A percentile compares a stretch with the other conserved stretches of the same genome.
Evolutionary conservation across 164 flowering plant genomes (phyloP).

Genomic region (Stephania yunnanensis): DNA sequence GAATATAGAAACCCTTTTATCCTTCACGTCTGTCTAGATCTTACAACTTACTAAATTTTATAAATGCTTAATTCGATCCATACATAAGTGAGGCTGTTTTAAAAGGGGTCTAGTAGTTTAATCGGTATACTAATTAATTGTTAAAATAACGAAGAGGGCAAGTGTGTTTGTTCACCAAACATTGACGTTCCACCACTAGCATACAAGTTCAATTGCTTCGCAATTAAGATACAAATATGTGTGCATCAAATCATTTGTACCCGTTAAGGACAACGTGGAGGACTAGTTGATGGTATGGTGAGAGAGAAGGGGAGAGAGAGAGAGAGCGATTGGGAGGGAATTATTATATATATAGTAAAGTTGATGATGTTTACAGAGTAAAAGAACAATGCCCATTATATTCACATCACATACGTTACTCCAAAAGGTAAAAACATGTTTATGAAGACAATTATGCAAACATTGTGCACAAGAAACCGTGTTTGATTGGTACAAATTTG

Average conservation of each 20-base stretch:
- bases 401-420: background rate
- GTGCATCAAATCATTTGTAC: conserved; percentile 1
- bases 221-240: background rate
- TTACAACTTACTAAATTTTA: background rate
- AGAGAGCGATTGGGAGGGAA: background rate
- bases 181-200: background rate
- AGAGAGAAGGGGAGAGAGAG: background rate
- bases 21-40: background rate
- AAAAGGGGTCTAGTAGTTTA: background rate
- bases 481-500: too few relatives aligned
- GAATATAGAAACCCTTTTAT: background rate
- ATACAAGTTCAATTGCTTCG: conserved; percentile 1
- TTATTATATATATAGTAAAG: background rate
- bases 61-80: background rate
- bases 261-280: background rate
- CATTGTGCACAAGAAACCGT: too few relatives aligned
- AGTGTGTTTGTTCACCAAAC: conserved; percentile 7
- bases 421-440: too few relatives aligned
- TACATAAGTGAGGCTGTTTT: background rate
- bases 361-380: background rate
- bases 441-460: too few relatives aligned
- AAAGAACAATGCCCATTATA: background rate
- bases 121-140: background rate
- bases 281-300: background rate
- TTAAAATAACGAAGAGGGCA: background rate